Percentiles rank a stretch among this genome's conserved stretches.
Evolutionary conservation across 2,329 filamentous ascomycete species (phyloP).

Genomic region (Boeremia exigua): DNA sequence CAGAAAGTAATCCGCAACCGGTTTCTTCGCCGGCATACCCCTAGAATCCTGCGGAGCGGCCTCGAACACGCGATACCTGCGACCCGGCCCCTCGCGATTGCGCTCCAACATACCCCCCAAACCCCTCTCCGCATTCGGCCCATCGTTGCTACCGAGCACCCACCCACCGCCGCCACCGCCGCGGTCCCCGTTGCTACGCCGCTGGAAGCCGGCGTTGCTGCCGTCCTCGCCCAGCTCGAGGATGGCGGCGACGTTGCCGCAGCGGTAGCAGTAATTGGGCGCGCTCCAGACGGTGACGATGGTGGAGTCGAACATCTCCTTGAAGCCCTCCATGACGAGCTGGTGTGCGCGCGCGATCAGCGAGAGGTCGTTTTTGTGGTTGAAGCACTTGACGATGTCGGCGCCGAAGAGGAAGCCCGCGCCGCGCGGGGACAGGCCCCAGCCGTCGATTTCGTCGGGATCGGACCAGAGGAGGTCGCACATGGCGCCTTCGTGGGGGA

Average conservation of each 20-base stretch:
- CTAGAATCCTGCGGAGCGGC: constrained; percentile 94
- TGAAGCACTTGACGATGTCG: constrained; percentile 94
- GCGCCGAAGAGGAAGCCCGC: constrained; percentile 95
- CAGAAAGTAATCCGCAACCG: constrained; percentile 95
- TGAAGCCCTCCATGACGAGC: constrained; percentile 98
- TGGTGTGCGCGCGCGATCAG: constrained; percentile 95
- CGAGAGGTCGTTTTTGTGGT: constrained; percentile 89
- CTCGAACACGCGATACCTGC: constrained; percentile 93
- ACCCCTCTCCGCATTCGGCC: constrained; percentile 44
- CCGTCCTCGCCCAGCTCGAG: constrained; percentile 90
- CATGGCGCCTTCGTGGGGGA: constrained; percentile 98
- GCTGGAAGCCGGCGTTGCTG: constrained; percentile 54
- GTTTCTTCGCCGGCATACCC: constrained; percentile 99
- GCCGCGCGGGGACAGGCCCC: constrained; percentile 91
- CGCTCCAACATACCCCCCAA: constrained; percentile 49
- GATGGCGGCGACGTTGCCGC: constrained; percentile 77
- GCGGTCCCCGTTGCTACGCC: constrained; percentile 70
- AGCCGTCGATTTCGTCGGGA: constrained; percentile 96
- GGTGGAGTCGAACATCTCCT: constrained; percentile 90
- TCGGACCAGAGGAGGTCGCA: constrained; percentile 98
- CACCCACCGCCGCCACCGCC: constrained; percentile 53
- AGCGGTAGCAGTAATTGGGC: constrained; percentile 71
- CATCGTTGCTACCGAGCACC: constrained; percentile 42
- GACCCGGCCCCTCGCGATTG: constrained; percentile 72
- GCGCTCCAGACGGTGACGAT: constrained; percentile 97